These are phyloP conservation scores for Ramaria sp. DNA, from an alignment of 768 basidiomycete genomes.

Conservation along the genomic window DNA sequence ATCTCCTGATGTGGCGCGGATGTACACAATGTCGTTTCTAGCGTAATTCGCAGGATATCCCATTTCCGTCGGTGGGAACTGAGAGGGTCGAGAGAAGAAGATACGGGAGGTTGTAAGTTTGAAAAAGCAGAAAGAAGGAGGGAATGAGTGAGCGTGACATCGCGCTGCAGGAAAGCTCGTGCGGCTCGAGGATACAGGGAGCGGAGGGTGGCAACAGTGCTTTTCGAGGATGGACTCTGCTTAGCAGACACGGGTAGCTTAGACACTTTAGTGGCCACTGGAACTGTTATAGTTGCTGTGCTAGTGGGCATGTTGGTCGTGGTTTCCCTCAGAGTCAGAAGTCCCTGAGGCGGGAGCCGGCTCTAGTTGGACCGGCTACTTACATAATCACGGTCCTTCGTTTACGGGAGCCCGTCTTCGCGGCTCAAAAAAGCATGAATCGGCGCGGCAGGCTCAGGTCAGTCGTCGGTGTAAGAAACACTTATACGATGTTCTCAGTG, in stretches of 20 bases:
- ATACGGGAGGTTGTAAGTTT: conserved; percentile 33
- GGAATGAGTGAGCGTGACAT: conserved; percentile 53
- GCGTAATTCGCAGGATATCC: conserved; percentile 79
- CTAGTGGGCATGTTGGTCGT: conserved; percentile 5
- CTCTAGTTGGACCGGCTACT: not conserved
- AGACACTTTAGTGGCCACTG: not conserved
- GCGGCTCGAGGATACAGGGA: conserved; percentile 71
- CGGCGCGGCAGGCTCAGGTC: too few species aligned
- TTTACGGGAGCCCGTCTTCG: too few species aligned
- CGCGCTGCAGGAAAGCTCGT: conserved; percentile 67
- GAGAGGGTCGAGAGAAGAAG: conserved; percentile 34
- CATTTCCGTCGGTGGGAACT: conserved; percentile 55
- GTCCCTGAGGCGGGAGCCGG: not conserved
- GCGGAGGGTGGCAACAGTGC: conserved; percentile 35
- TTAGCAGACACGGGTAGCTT: conserved; percentile 3
- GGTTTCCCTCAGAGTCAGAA: not conserved
- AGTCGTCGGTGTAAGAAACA: too few species aligned
- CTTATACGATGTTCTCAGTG: too few species aligned
- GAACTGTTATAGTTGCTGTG: conserved; percentile 1
- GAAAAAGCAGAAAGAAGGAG: conserved; percentile 61
- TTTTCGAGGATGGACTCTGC: not conserved
- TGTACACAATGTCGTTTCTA: conserved; percentile 64
- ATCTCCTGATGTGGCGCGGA: conserved; percentile 30
- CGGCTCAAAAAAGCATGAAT: too few species aligned
- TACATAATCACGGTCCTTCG: not conserved